Conservation (phyloP, 768 basidiomycete species). For the Suillus plorans region DNA sequence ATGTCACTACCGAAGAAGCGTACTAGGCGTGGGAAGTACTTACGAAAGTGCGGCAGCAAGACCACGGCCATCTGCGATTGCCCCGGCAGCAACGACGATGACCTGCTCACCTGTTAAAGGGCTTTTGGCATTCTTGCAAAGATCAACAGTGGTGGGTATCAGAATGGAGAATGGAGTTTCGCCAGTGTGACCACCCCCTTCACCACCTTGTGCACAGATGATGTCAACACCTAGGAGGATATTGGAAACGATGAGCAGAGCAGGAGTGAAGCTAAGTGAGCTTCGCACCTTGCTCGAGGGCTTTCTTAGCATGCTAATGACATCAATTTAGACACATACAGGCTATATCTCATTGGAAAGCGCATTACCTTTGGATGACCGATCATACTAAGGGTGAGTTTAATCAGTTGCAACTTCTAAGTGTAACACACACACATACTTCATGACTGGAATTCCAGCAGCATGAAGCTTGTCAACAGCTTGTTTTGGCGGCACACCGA, state of each 20-base stretch:
- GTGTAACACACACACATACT: constrained; percentile 43
- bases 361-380: constrained; percentile 74
- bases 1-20: background rate
- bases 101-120: constrained; percentile 78
- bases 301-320: constrained; percentile 67
- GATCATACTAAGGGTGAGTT: constrained; percentile 55
- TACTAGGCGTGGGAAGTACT: constrained; percentile 8
- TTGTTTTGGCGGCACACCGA: constrained; percentile 83
- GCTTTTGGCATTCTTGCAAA: constrained; percentile 66
- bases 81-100: constrained; percentile 81
- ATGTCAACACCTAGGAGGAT: constrained; percentile 70
- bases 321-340: constrained; percentile 3
- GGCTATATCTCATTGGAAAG: background rate
- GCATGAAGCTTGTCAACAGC: constrained; percentile 80
- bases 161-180: constrained; percentile 80
- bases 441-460: constrained; percentile 82
- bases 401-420: constrained; percentile 7
- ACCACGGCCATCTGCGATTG: constrained; percentile 80
- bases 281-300: constrained; percentile 61
- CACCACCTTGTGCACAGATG: constrained; percentile 86
- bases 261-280: background rate
- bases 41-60: constrained; percentile 74
- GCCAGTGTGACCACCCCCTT: constrained; percentile 89
- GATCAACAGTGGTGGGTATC: constrained; percentile 79
- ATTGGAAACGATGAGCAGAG: background rate